Base-by-base conservation (phyloP, 2,329 filamentous ascomycete species). In the Onygenales sp. region DNA sequence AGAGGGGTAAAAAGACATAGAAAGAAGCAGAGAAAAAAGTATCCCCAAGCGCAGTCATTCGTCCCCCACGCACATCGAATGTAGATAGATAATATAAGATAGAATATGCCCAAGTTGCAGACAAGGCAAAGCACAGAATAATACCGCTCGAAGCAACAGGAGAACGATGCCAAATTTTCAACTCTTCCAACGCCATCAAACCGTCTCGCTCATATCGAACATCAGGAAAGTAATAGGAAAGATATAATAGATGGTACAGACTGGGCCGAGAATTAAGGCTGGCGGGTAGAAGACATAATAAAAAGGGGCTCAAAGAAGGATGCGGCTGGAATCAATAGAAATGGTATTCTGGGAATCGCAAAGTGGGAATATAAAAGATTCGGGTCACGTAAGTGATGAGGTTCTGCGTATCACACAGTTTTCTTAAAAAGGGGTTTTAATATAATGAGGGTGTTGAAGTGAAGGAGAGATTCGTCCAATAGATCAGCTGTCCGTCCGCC, bases 21-120 rank as follows among this genome's bases (percentile, higher is more conserved):
- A 57, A 49, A 59, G 17, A 49, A 49, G 42, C 55, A 56, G 48
- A 61, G 58, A 54, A 57, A 57, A 59, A 57, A 55, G 62, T 50
- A 17, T 57, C 31, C 13, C 17, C 17, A 17, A 17, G 17, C 17
- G 17, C 17, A 17, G 17, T 17, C 17, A 17, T 17, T 17, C 17
- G 17, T 17, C 17, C 17, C 17, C 10, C 14, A 14, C 37, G 37
- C 10, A 40, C 37, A 40, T 40, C 37, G 14, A 44, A 17, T 1
- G 42, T 13, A 44, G 17, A 44, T 44, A 1, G 21, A 27, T 27
- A 27, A 27, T 27, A 27, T 27, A 27, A 27, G 4, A 27, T 27
- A 27, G 1, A 27, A 39, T 34, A 27, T 48, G 33, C 33, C 32
- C 34, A 17, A 32, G 11, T 27, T 39, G 14, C 8, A 14, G 37